Percentiles rank a stretch among this genome's conserved stretches.
phyloP scores from a whole-genome alignment of 768 basidiomycete species.

The Termitomyces heimii region DNA sequence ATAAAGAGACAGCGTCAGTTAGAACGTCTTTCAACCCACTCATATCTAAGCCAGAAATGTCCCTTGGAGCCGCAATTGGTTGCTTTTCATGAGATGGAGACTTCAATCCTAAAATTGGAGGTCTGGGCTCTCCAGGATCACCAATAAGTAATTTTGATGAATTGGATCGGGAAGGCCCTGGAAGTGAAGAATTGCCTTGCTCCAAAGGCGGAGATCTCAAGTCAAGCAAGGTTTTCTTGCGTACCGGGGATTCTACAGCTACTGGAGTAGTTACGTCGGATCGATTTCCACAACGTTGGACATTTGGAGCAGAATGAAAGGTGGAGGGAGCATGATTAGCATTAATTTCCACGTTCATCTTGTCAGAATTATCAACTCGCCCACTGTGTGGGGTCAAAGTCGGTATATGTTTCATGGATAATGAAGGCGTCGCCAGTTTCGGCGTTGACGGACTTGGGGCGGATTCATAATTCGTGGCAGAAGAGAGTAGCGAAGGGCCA shows the following conservation, averaged over 20 bases:
- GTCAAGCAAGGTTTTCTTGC: background rate
- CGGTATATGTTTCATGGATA: background rate
- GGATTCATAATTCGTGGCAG: background rate
- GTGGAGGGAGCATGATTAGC: background rate
- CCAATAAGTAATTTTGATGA: background rate
- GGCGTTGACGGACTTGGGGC: background rate
- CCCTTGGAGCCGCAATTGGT: background rate
- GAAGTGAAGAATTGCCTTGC: too few species aligned
- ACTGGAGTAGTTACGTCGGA: background rate
- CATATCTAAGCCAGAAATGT: constrained; percentile 6
- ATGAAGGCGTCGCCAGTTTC: background rate
- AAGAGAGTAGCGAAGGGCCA: background rate
- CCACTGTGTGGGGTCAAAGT: background rate
- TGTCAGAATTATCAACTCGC: background rate
- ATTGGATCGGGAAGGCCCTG: background rate
- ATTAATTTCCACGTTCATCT: constrained; percentile 1
- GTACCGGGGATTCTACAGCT: background rate
- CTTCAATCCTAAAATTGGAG: background rate
- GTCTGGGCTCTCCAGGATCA: background rate
- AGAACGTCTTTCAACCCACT: constrained; percentile 8
- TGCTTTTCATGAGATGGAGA: background rate
- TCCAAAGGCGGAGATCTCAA: background rate
- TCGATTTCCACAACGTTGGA: background rate
- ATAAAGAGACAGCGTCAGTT: background rate
- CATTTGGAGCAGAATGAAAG: background rate